Evolutionary conservation across 257 asterid species (phyloP).

Genomic region (Eucommia ulmoides): DNA sequence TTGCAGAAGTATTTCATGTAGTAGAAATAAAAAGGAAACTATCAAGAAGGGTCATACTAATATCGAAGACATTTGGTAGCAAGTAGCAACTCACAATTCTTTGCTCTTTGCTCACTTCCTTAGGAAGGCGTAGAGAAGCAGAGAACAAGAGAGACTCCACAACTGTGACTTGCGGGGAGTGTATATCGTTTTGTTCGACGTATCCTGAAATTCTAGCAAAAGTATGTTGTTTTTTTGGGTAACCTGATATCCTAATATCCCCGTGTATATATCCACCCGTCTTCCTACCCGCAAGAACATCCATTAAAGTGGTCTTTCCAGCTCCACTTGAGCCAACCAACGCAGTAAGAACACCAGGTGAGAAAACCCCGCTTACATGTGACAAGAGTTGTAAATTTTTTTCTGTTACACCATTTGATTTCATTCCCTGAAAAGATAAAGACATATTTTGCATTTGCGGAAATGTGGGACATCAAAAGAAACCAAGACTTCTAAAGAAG

Average conservation of each 20-base stretch:
- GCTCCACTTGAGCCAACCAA: constrained; percentile 92
- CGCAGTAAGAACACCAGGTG: constrained; percentile 88
- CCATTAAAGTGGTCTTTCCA: constrained; percentile 94
- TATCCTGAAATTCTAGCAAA: constrained; percentile 88
- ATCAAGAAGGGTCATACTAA: too few species aligned
- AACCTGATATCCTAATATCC: constrained; percentile 69
- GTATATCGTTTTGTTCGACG: constrained; percentile 89
- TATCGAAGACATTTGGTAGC: constrained; percentile 4
- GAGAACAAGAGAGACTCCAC: constrained; percentile 34
- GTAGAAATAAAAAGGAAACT: neutral
- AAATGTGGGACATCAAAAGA: neutral
- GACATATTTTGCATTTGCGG: neutral
- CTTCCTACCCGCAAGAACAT: constrained; percentile 88
- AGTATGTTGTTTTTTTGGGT: constrained; percentile 59
- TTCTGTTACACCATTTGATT: constrained; percentile 55
- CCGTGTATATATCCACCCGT: constrained; percentile 87
- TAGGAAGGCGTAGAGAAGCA: constrained; percentile 65
- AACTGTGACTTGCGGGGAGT: constrained; percentile 89
- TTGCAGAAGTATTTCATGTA: constrained; percentile 3
- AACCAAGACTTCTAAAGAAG: neutral
- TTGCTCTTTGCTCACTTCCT: constrained; percentile 48
- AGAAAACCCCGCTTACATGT: constrained; percentile 69
- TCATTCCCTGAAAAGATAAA: constrained; percentile 51
- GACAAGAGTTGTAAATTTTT: constrained; percentile 63
- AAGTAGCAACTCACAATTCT: constrained; percentile 40